Evolutionary conservation across 495 filamentous ascomycete species (phyloP), one percentile per base, ranked within the genome.

Genomic region (Articulospora tetracladia): DNA sequence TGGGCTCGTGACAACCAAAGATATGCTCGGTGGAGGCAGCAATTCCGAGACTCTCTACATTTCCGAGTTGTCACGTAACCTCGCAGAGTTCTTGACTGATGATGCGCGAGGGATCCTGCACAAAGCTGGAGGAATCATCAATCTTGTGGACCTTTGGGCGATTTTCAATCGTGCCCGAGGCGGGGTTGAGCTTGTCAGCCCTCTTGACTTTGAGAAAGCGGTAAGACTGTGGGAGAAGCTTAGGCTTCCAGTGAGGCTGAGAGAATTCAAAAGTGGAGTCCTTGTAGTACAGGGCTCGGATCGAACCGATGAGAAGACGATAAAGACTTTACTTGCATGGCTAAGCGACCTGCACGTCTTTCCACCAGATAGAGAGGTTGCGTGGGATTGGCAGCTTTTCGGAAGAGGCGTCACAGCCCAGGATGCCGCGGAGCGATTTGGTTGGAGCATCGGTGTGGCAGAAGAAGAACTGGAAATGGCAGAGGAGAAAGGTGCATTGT

Each of bases 371-470:
- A 78, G 80, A 53, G 79, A 87, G 17, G 78, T 86, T 39, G 53
- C 80, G 0, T 92, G 90, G 90, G 87, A 91, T 66, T 91, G 89
- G 87, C 77, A 72, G 20, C 58, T 75, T 23, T 95, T 89, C 69
- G 95, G 93, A 1, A 79, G 85, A 41, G 90, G 92, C 3, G 85
- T 99, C 24, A 98, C 92, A 3, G 92, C 93, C 8, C 88, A 93
- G 65, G 93, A 97, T 69, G 83, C 83, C 0, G 94, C 94, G 0
- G 91, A 96, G 73, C 80, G 82, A 52, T 99, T 99, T 74, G 91
- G 92, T 23, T 99, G 94, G 94, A 98, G 94, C 70, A 88, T 99
- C 17, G 95, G 95, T n/a, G 94, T 99, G 22, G 95, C 94, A 3
- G 86, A 84, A 55, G 95, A 98, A 69, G 95, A 98, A 72, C 74